Evolutionary conservation across 176 grass and related monocot species (phyloP), one percentile per base, ranked within the genome.

Genomic region (Oryza nivara): DNA sequence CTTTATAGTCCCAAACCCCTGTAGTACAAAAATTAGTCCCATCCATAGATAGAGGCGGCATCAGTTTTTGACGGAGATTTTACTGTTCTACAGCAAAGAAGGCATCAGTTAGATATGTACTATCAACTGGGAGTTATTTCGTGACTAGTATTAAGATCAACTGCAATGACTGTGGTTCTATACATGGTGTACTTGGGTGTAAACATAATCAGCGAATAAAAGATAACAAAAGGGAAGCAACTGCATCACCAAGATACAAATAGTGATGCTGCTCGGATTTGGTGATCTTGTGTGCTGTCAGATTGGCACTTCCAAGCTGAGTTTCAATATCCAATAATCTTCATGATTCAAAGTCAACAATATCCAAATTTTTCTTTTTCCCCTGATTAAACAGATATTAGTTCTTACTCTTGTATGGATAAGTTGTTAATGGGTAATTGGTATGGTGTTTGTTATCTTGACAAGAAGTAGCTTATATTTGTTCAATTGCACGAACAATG

Each of bases 401-500:
- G 17, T 68, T 88, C 36, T 13, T 65, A 25, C 34, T 58, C 40
- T 1, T 78, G 74, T 73, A 69, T 60, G 49, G 26, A 68, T 44
- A 58, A 63, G 19, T 72, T 48, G 13, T 79, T 22, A 22, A 68
- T 48, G 25, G 9, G 47, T 22, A 22, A 68, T 48, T 38, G 9
- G 47, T n/a, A 78, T 4, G 67, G 23, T 20, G 3, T 72, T 89
- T 20, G 20, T 80, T 88, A 61, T 20, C 20, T 74, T 75, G 49
- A 71, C 40, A 85, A 20, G 7, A 58, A 77, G 13, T 75, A 46
- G 25, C 52, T 34, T 82, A 65, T 75, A 41, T 35, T 81, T 80
- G 22, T 76, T 85, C 32, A 54, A 51, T 67, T 81, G 16, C 51
- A 43, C 47, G 76, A 44, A 20, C 4, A n/a, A 81, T 70, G 17